Percentiles rank a stretch among this genome's conserved stretches.
Conservation (phyloP, 306 rosid genomes). For the Erythrophleum fordii region DNA sequence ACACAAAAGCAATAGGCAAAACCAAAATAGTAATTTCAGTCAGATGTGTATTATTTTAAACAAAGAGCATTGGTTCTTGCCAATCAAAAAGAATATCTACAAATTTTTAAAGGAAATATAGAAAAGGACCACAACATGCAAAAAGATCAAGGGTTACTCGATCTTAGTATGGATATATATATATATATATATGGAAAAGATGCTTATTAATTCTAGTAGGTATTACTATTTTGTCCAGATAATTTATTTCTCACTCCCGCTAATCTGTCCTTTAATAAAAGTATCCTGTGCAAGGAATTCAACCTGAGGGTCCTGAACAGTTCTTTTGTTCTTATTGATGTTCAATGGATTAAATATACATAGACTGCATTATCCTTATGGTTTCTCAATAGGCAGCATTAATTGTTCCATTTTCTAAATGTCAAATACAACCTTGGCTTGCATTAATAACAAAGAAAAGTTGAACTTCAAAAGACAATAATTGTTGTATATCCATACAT, state of each 20-base stretch:
- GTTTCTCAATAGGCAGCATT: slow-evolving; percentile 2
- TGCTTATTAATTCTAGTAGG: slow-evolving; percentile 10
- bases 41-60: slow-evolving; percentile 5
- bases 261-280: background rate
- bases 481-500: background rate
- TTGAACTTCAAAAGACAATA: background rate
- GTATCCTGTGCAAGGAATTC: slow-evolving; percentile 13
- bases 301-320: background rate
- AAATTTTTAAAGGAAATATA: background rate
- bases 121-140: background rate
- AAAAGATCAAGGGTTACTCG: slow-evolving; percentile 4
- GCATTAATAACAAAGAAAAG: slow-evolving; percentile 6
- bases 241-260: background rate
- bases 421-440: slow-evolving; percentile 16
- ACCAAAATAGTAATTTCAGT: slow-evolving; percentile 29
- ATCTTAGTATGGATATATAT: slow-evolving; percentile 10
- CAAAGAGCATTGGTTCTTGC: background rate
- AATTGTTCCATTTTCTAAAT: background rate
- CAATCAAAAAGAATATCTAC: slow-evolving; percentile 12
- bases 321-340: background rate
- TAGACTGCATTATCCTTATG: background rate
- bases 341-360: background rate
- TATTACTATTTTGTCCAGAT: background rate
- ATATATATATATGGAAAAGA: slow-evolving; percentile 5
- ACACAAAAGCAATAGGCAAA: slow-evolving; percentile 32